Conservation (phyloP, 345 rosid species). For the Physaria fendleri region DNA sequence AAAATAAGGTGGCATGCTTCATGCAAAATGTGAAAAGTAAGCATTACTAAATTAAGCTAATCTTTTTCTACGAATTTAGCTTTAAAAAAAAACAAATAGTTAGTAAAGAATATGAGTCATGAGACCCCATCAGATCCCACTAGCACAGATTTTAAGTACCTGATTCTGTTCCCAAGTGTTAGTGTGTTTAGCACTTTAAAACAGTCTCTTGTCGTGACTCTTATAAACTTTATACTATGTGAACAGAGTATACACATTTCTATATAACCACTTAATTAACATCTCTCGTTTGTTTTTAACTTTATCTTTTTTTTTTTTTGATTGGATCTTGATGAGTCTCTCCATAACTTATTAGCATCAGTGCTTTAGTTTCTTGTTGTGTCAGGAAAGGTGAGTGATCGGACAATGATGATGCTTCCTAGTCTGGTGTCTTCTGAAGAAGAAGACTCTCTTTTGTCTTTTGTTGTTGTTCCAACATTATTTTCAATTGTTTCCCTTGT, state of each 20-base stretch:
- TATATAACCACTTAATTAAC: not conserved
- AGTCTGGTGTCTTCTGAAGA: slow-evolving; percentile 30
- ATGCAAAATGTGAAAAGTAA: slow-evolving; percentile 23
- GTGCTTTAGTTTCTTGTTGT: slow-evolving; percentile 43
- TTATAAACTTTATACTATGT: slow-evolving; percentile 17
- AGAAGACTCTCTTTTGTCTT: slow-evolving; percentile 36
- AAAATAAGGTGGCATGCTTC: slow-evolving; percentile 20
- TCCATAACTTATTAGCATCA: too few relatives aligned
- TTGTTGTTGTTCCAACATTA: slow-evolving; percentile 79
- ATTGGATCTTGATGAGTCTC: too few relatives aligned
- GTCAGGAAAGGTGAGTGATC: slow-evolving; percentile 14
- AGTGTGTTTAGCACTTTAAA: slow-evolving; percentile 30
- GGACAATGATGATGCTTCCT: slow-evolving; percentile 13
- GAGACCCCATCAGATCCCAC: too few relatives aligned
- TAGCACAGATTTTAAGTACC: too few relatives aligned
- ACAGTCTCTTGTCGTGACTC: slow-evolving; percentile 27
- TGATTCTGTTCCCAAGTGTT: slow-evolving; percentile 27
- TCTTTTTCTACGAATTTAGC: slow-evolving; percentile 4
- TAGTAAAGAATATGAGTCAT: too few relatives aligned
- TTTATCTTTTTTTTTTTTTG: too few relatives aligned
- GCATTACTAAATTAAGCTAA: slow-evolving; percentile 4
- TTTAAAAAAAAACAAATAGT: too few relatives aligned
- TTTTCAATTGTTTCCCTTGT: slow-evolving; percentile 71
- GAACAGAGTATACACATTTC: slow-evolving; percentile 20
- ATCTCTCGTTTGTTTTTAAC: slow-evolving; percentile 20